A percentile compares a stretch with the other conserved stretches of the same genome.
phyloP scores from a whole-genome alignment of 768 basidiomycete genomes.

The Termitomyces sp. region DNA sequence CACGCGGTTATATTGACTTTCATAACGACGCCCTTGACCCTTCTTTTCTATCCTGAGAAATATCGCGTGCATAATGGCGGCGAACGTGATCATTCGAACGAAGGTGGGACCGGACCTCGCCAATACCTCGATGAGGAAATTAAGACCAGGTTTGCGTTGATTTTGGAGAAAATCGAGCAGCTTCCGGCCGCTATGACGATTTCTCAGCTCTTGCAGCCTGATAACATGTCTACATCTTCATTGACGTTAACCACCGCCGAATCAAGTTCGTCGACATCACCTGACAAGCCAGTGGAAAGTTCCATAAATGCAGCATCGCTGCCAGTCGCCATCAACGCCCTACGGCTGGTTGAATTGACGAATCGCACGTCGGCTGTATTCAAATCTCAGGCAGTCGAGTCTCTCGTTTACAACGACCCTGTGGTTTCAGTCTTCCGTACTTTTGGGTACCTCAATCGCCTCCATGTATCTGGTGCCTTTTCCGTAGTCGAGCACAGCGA shows the following conservation, averaged over 20 bases:
- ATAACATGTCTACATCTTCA: constrained; percentile 1
- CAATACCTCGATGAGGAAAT: constrained; percentile 27
- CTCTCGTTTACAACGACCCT: constrained; percentile 64
- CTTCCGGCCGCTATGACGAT: constrained; percentile 80
- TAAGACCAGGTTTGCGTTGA: constrained; percentile 60
- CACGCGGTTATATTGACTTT: constrained; percentile 73
- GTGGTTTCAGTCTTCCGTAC: constrained; percentile 70
- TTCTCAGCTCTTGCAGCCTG: constrained; percentile 59
- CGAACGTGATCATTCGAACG: constrained; percentile 14
- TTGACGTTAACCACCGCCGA: constrained; percentile 13
- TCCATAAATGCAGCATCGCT: constrained; percentile 5
- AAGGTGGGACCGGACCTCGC: constrained; percentile 15
- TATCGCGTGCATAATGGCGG: constrained; percentile 36
- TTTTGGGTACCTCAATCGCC: constrained; percentile 64
- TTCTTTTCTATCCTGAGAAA: constrained; percentile 68
- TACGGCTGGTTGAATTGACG: constrained; percentile 87
- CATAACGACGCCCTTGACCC: constrained; percentile 78
- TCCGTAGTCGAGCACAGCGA: constrained; percentile 73
- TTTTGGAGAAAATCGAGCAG: constrained; percentile 80
- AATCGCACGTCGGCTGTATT: constrained; percentile 85
- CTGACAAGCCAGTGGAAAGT: constrained; percentile 1
- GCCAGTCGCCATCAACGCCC: constrained; percentile 54
- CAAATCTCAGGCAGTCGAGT: constrained; percentile 70
- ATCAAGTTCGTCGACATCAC: constrained; percentile 22
- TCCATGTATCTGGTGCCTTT: constrained; percentile 63